Conservation (phyloP, 257 asterid species). For the Craterostigma plantagineum region DNA sequence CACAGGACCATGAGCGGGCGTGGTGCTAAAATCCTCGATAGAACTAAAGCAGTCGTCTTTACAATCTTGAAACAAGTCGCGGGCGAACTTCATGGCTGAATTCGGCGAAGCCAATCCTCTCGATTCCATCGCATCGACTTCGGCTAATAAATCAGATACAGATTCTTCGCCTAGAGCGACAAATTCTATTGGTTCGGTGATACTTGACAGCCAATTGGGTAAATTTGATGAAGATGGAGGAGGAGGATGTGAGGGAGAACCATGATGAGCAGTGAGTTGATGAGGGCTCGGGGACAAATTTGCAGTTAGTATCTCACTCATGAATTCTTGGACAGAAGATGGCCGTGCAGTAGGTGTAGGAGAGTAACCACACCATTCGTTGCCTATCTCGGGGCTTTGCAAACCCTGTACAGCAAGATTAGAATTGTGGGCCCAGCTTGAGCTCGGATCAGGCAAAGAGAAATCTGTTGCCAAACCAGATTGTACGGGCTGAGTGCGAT, state of each 20-base stretch:
- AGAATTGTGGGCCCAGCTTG: slow-evolving; percentile 26
- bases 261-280: slow-evolving; percentile 18
- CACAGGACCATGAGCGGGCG: slow-evolving; percentile 12
- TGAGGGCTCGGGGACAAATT: slow-evolving; percentile 23
- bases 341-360: slow-evolving; percentile 39
- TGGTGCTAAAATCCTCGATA: slow-evolving; percentile 25
- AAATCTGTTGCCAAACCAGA: slow-evolving; percentile 14
- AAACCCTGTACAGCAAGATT: slow-evolving; percentile 20
- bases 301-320: slow-evolving; percentile 34
- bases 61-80: slow-evolving; percentile 29
- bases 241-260: slow-evolving; percentile 11
- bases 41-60: slow-evolving; percentile 42
- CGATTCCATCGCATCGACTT: slow-evolving; percentile 64
- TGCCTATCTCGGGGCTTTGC: slow-evolving; percentile 33
- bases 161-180: slow-evolving; percentile 64
- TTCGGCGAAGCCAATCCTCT: slow-evolving; percentile 31
- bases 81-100: slow-evolving; percentile 34
- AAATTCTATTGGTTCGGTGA: slow-evolving; percentile 47
- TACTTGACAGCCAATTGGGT: slow-evolving; percentile 33
- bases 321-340: slow-evolving; percentile 8
- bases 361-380: slow-evolving; percentile 38
- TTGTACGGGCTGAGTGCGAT: slow-evolving; percentile 22
- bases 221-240: slow-evolving; percentile 17
- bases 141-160: slow-evolving; percentile 59
- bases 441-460: slow-evolving; percentile 26